Evolutionary conservation across 805 yeast species (phyloP), one percentile per base, ranked within the genome.

Genomic region (Ogataea dorogensis): DNA sequence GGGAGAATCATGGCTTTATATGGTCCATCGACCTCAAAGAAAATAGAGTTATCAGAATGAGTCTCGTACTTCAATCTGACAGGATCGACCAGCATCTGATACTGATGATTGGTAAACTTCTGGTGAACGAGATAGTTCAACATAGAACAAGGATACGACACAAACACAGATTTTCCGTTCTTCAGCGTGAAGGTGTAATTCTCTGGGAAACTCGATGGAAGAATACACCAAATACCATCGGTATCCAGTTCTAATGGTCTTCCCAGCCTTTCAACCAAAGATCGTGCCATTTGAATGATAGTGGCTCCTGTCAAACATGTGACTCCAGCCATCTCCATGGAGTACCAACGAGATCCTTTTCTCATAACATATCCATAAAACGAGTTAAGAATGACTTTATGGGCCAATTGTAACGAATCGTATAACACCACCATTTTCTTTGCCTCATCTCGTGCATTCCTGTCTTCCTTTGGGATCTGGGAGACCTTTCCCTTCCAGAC

Each of bases 271-370:
- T 91, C 98, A 10, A 93, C 96, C 41, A 93, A 65, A 1, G 83
- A 66, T 44, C 98, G 71, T 0, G 99, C 99, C 93, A 91, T 85
- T 63, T 94, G 98, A 67, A 93, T 93, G 51, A 93, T 93, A 0
- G 95, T 87, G 0, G 98, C 96, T 35, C 99, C 99, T 0, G 98
- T 93, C 31, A 89, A 70, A 71, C 98, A 94, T 0, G 99, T 93
- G 13, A 93, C 93, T 45, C 99, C 99, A 0, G 98, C 99, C 98
- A 94, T 93, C 61, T 93, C 98, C 93, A 93, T 88, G 0, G 98
- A 93, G 54, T 89, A 93, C 99, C 99, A 93, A 42, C 99, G 73
- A 0, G 98, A 93, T 24, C 98, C 99, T 54, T 93, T 93, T 63
- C 99, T 77, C 98, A 93, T 93, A 10, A 93, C 98, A 54, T 93